These are phyloP conservation scores for Alopecurus myosuroides DNA, from an alignment of 176 grass and related monocot genomes.

Conservation along the genomic window DNA sequence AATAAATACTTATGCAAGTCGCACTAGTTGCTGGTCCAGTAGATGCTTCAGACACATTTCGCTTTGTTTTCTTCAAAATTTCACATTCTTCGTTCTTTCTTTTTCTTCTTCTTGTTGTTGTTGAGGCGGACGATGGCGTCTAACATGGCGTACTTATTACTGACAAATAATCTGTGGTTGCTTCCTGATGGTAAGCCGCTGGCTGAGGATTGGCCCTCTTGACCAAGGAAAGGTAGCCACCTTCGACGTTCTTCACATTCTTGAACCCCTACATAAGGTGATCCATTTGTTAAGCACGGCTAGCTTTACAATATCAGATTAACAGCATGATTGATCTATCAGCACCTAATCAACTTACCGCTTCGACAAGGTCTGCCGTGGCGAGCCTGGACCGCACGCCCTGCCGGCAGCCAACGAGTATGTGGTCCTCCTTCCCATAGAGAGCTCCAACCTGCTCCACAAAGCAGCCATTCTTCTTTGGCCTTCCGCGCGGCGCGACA, in stretches of 20 bases:
- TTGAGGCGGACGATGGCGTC: background rate
- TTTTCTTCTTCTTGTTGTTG: no score
- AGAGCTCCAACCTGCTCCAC: slow-evolving; percentile 1
- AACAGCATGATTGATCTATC: background rate
- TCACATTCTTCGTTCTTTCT: no score
- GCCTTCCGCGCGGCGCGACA: background rate
- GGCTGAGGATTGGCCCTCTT: background rate
- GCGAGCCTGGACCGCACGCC: slow-evolving; percentile 36
- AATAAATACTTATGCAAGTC: no score
- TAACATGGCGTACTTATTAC: background rate
- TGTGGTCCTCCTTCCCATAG: background rate
- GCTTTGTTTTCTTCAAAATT: no score
- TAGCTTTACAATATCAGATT: no score
- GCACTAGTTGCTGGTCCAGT: no score
- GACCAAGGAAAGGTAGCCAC: slow-evolving; percentile 36
- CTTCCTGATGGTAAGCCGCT: background rate
- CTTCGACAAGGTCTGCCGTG: slow-evolving; percentile 19
- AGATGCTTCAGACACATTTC: no score
- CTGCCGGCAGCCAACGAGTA: slow-evolving; percentile 28
- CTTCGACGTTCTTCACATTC: slow-evolving; percentile 25
- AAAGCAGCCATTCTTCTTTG: slow-evolving; percentile 20
- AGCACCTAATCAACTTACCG: background rate
- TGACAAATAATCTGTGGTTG: background rate
- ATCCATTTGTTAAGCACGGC: no score
- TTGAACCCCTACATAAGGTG: slow-evolving; percentile 19